These are phyloP conservation scores for Simplicillium aogashimaense DNA, from an alignment of 2,329 filamentous ascomycete genomes.

Conservation along the genomic window DNA sequence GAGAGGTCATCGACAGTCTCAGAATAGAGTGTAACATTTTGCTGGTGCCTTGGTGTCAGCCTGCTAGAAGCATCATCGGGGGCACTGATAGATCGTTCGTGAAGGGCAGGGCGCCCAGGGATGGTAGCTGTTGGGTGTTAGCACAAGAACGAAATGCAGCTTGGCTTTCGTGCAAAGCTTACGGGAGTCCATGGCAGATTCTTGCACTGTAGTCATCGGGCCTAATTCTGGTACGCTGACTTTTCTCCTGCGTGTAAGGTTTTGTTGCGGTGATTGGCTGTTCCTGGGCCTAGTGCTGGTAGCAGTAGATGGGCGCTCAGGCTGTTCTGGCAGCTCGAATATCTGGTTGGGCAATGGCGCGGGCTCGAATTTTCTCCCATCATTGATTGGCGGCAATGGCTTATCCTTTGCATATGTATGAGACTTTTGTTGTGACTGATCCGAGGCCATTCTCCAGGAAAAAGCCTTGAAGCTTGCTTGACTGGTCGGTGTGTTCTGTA, in stretches of 20 bases:
- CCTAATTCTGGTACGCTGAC: slow-evolving; percentile 54
- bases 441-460: slow-evolving; percentile 49
- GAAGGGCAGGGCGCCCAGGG: slow-evolving; percentile 52
- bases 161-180: slow-evolving; percentile 21
- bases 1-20: slow-evolving; percentile 13
- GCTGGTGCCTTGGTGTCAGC: neutral
- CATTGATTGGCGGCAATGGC: slow-evolving; percentile 28
- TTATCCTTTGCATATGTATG: slow-evolving; percentile 49
- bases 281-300: slow-evolving; percentile 37
- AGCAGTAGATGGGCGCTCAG: slow-evolving; percentile 11
- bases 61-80: slow-evolving; percentile 29
- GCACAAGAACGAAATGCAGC: slow-evolving; percentile 2
- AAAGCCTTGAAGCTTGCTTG: slow-evolving; percentile 33
- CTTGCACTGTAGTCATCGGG: slow-evolving; percentile 60
- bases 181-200: slow-evolving; percentile 62
- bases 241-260: slow-evolving; percentile 48
- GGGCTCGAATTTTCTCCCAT: slow-evolving; percentile 23
- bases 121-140: slow-evolving; percentile 46
- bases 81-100: slow-evolving; percentile 56
- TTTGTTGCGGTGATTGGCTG: slow-evolving; percentile 37
- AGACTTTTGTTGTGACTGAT: slow-evolving; percentile 43
- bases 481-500: neutral
- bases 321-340: slow-evolving; percentile 29
- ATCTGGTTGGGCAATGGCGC: slow-evolving; percentile 20
- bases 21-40: slow-evolving; percentile 8